Evolutionary conservation across 2,329 filamentous ascomycete genomes (phyloP), one percentile per base, ranked within the genome.

Genomic region (Penicillium brasilianum): DNA sequence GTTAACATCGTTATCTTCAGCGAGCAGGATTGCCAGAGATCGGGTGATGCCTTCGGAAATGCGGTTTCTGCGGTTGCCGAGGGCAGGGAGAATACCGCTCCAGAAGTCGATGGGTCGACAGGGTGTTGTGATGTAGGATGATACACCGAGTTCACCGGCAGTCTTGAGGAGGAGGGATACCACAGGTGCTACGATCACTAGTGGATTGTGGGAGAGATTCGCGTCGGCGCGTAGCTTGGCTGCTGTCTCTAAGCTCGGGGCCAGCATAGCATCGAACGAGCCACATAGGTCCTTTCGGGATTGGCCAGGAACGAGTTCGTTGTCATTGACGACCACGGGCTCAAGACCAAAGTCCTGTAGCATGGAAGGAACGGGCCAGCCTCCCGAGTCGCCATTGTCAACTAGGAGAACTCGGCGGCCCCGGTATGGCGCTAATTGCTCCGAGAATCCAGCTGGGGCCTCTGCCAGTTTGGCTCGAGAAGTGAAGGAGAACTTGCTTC

Each of bases 1-100:
- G 76, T 97, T 97, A 73, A 97, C 93, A 10, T 92, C 89, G 76
- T 97, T 97, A 79, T 97, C 93, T 78, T 97, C 93, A 16, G 93
- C 93, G 59, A 97, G 84, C 37, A 97, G 81, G 68, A 97, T 95
- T 74, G 96, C 91, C 74, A 97, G 93, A 0, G 93, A 96, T 73
- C 92, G 93, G 10, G 92, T 95, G 74, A 96, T 93, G 72, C 97
- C 93, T 3, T 92, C 91, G 55, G 95, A 86, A 3, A 91, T 90
- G 3, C 92, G 92, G n/a, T 92, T 93, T 14, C 93, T 91, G 58
- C 93, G 85, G 72, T 95, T 96, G 78, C 97, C 93, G 22, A 97
- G 83, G 3, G 93, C 93, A 3, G 93, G 93, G 16, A 97, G 90
- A 84, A 97, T 92, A 65, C 93, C 93, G 72, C 97, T 97, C 65